A percentile compares a stretch with the other conserved stretches of the same genome.
Conservation (phyloP, 2,329 filamentous ascomycete species). For the Pseudopithomyces maydicus region DNA sequence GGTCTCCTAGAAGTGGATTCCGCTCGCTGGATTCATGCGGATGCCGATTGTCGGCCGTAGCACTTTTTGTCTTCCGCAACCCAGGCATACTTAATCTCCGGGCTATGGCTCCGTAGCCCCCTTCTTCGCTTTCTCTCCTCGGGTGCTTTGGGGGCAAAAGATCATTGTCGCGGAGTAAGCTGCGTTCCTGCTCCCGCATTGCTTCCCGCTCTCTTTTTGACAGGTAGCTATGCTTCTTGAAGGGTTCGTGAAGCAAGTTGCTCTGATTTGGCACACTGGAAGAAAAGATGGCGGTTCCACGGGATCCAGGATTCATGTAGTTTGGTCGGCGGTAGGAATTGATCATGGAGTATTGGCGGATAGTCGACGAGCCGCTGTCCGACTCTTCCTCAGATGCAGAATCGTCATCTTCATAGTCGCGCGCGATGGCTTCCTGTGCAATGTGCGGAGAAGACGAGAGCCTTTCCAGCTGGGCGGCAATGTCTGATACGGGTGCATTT, state of each 20-base stretch:
- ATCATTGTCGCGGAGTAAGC: slow-evolving; percentile 64
- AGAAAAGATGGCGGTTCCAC: slow-evolving; percentile 72
- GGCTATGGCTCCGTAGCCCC: slow-evolving; percentile 27
- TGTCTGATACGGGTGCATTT: slow-evolving; percentile 23
- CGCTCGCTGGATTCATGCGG: slow-evolving; percentile 46
- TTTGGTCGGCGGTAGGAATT: slow-evolving; percentile 77
- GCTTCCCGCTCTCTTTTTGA: slow-evolving; percentile 59
- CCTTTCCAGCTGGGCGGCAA: slow-evolving; percentile 37
- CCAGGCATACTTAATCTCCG: slow-evolving; percentile 36
- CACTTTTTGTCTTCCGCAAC: slow-evolving; percentile 34
- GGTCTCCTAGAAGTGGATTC: slow-evolving; percentile 54
- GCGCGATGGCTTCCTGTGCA: slow-evolving; percentile 45
- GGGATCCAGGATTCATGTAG: slow-evolving; percentile 73
- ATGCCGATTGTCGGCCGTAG: slow-evolving; percentile 38
- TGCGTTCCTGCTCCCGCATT: slow-evolving; percentile 62
- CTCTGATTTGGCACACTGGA: slow-evolving; percentile 52
- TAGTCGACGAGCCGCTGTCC: slow-evolving; percentile 57
- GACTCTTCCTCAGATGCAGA: slow-evolving; percentile 42
- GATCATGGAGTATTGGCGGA: slow-evolving; percentile 57
- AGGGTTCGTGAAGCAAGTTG: slow-evolving; percentile 19
- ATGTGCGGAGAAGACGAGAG: slow-evolving; percentile 38
- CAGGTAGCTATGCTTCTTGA: slow-evolving; percentile 48
- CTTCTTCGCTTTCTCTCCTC: slow-evolving; percentile 39
- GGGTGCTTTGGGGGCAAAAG: slow-evolving; percentile 61
- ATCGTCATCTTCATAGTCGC: slow-evolving; percentile 41